phyloP scores from a whole-genome alignment of 2,329 filamentous ascomycete species.

The Mycosphaerella sp. region DNA sequence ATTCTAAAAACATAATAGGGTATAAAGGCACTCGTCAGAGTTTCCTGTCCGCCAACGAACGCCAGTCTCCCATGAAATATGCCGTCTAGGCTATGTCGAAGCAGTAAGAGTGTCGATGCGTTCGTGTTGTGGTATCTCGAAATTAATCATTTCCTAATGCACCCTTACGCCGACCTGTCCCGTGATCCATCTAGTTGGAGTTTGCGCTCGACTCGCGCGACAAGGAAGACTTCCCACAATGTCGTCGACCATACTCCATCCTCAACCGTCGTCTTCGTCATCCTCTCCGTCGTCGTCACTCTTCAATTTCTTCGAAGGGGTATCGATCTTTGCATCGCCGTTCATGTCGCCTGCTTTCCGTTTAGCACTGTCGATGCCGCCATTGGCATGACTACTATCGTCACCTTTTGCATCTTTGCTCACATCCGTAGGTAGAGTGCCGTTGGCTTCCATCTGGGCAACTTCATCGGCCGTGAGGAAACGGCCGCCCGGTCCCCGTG shows the following conservation, averaged over 20 bases:
- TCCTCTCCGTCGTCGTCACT: slow-evolving; percentile 35
- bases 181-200: not conserved
- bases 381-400: slow-evolving; percentile 25
- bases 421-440: slow-evolving; percentile 29
- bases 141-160: slow-evolving; percentile 1
- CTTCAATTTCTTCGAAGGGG: slow-evolving; percentile 26
- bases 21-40: not conserved
- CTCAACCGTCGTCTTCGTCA: slow-evolving; percentile 34
- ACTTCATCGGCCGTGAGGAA: slow-evolving; percentile 97
- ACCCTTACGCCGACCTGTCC: not conserved
- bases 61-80: not conserved
- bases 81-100: not conserved
- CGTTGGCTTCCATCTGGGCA: slow-evolving; percentile 71
- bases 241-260: not conserved
- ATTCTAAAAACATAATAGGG: not conserved
- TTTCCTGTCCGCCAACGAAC: not conserved
- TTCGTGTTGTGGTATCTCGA: slow-evolving; percentile 3
- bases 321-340: slow-evolving; percentile 23
- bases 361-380: slow-evolving; percentile 38
- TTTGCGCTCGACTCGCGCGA: not conserved
- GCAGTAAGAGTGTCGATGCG: slow-evolving; percentile 1
- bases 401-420: slow-evolving; percentile 35
- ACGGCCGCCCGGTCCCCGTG: slow-evolving; percentile 84
- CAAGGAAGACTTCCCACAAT: not conserved
- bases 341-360: slow-evolving; percentile 45